Evolutionary conservation across 2,329 filamentous ascomycete species (phyloP).

Genomic region (Cryphonectria carpinicola): DNA sequence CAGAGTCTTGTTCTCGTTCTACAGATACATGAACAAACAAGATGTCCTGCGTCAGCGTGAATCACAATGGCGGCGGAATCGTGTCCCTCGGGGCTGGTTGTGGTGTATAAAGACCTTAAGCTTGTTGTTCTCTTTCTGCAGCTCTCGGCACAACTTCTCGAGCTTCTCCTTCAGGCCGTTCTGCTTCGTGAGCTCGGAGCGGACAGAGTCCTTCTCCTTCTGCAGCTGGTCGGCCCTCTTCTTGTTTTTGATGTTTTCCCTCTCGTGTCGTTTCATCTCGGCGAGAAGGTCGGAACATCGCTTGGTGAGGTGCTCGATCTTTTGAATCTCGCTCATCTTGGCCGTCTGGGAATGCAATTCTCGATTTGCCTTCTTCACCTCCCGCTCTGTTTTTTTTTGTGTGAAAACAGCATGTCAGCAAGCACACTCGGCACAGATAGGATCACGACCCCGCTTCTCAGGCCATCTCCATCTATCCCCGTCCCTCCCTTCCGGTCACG

Average conservation of each 20-base stretch:
- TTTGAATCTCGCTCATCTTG: constrained; percentile 89
- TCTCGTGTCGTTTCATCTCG: constrained; percentile 94
- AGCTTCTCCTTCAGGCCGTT: constrained; percentile 92
- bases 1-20: constrained; percentile 92
- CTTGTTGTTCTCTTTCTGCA: constrained; percentile 97
- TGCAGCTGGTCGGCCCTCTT: constrained; percentile 92
- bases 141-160: constrained; percentile 91
- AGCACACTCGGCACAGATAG: neutral
- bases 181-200: constrained; percentile 88
- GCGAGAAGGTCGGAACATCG: constrained; percentile 89
- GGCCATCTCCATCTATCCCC: neutral
- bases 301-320: constrained; percentile 87
- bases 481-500: neutral
- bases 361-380: constrained; percentile 91
- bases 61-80: neutral
- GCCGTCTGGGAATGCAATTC: constrained; percentile 87
- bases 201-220: constrained; percentile 91
- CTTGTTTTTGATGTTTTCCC: constrained; percentile 94
- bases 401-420: constrained; percentile 34
- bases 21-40: neutral
- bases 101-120: constrained; percentile 71
- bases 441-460: neutral
- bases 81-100: neutral
- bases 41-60: constrained; percentile 3
- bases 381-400: constrained; percentile 84